Base-by-base conservation (phyloP, 1,139 yeast genomes). In the Scheffersomyces quercinus region DNA sequence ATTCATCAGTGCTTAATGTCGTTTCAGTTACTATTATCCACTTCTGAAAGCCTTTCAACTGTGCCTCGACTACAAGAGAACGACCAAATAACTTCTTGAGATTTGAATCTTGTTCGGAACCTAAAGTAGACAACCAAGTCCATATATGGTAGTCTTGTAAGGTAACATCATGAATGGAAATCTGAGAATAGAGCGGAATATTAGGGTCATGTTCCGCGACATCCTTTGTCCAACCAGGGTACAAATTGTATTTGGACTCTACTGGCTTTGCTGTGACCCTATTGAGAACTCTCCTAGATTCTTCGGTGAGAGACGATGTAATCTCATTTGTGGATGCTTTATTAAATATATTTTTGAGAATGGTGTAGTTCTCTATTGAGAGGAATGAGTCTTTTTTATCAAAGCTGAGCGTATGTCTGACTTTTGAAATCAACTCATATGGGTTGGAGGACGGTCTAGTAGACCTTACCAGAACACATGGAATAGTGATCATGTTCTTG, bases 61-160 rank as follows among this genome's bases (percentile, higher is more conserved):
- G 82, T 39, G 87, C 84, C 52, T 85, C 91, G 4, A 85, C 77
- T 5, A 89, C 88, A 43, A 88, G 72, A 0, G 95, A 82, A 47
- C 95, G 76, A 5, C 97, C 97, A 69, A 89, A 89, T 2, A 83
- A 64, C 29, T 77, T 77, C 60, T 86, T 86, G 53, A 83, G 80
- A 28, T 70, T 66, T 33, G 76, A 70, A 0, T 90, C 82, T 59
- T 88, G 88, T 56, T 89, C 97, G 36, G 83, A 77, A 0, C 88
- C 88, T 26, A 88, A 63, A 2, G 90, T 79, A 3, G 90, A 82
- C 54, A 88, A 70, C 97, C 97, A 89, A 0, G 96, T 81, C 96
- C 96, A 89, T 28, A 88, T 87, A 56, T 85, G 88, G 59, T 86
- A 89, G 59, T 89, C 97, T 62, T 88, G 95, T 29, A 89, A 80